A percentile compares a stretch with the other conserved stretches of the same genome.
Conservation (phyloP, 352 stramenopile genomes). For the Nothophytophthora sp. region DNA sequence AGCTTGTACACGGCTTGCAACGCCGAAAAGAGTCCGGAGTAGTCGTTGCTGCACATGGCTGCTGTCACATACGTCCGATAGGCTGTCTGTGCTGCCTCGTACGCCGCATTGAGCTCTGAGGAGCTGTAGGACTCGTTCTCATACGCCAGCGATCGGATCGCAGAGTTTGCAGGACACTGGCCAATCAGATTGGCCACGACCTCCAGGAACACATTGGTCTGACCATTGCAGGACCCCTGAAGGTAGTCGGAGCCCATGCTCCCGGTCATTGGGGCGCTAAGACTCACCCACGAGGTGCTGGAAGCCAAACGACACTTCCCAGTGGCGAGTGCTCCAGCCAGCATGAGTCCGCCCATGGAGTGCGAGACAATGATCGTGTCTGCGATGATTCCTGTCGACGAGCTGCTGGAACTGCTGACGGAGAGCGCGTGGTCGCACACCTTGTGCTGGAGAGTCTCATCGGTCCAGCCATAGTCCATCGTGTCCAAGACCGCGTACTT, state of each 20-base stretch:
- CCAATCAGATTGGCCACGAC: constrained; percentile 30
- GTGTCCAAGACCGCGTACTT: constrained; percentile 54
- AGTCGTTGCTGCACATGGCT: constrained; percentile 43
- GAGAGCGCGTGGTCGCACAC: constrained; percentile 30
- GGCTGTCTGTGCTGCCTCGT: constrained; percentile 29
- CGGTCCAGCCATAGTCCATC: constrained; percentile 28
- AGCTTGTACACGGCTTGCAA: constrained; percentile 33
- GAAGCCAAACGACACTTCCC: constrained; percentile 41
- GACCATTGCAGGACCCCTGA: constrained; percentile 27
- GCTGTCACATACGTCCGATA: constrained; percentile 33
- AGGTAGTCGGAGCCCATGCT: constrained; percentile 55
- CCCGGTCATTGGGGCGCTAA: constrained; percentile 45
- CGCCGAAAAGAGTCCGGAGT: constrained; percentile 35
- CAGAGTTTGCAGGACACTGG: constrained; percentile 29
- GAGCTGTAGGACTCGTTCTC: constrained; percentile 24
- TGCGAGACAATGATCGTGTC: constrained; percentile 51
- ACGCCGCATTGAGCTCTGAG: constrained; percentile 17
- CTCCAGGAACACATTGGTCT: constrained; percentile 28
- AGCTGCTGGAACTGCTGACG: constrained; percentile 17
- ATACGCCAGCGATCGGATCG: constrained; percentile 41
- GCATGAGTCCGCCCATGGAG: constrained; percentile 48
- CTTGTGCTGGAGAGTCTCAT: constrained; percentile 37
- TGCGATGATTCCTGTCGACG: constrained; percentile 28
- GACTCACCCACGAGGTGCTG: constrained; percentile 38
- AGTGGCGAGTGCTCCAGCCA: constrained; percentile 39